Base-by-base conservation (phyloP, 352 stramenopile species). In the Globisporangium emineosum region DNA sequence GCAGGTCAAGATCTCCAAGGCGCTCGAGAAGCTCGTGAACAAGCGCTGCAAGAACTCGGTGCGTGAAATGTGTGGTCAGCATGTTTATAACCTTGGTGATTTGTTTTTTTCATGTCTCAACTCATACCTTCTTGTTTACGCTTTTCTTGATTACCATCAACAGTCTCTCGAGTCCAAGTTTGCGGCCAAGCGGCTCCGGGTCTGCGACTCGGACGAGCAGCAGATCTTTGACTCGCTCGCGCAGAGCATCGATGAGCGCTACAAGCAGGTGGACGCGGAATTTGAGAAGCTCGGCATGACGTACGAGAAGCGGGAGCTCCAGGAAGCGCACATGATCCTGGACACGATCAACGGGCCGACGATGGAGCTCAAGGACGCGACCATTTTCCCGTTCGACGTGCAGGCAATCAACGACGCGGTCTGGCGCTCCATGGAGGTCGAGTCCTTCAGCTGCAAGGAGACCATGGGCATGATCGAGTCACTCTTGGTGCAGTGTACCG, bases 1-100 rank as follows among this genome's bases (percentile, higher is more conserved):
- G 19, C 78, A 87, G 57, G 50, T 84, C 12, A 84, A 84, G 67
- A 79, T 84, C 33, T 84, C 78, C 15, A 82, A 81, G 50, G 72
- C 75, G 5, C 71, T 87, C 8, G 75, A 84, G 62, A 87, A 87
- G 40, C 68, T 87, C 1, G 60, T 87, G 25, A 74, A 76, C 57
- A 86, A 83, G 50, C 57, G 77, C 57, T 83, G 77, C 68, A 86
- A 86, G 59, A 75, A 52, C 23, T 63, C 70, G 63, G 45, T 78
- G 35, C 60, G 60, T 65, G 15, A 17, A 32, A 25, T 2, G 29
- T 55, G 15, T 27, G 5, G 8, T 15, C 5, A 45, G 19, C 25
- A 56, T 56, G 50, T 35, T 56, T 56, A 37, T 27, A 23, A 43
- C 37, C 37, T 5, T 43, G 37, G 37, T 45, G 37, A n/a, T n/a